Conservation (phyloP, 176 grass and related monocot genomes). For the Tuctoria greenei region DNA sequence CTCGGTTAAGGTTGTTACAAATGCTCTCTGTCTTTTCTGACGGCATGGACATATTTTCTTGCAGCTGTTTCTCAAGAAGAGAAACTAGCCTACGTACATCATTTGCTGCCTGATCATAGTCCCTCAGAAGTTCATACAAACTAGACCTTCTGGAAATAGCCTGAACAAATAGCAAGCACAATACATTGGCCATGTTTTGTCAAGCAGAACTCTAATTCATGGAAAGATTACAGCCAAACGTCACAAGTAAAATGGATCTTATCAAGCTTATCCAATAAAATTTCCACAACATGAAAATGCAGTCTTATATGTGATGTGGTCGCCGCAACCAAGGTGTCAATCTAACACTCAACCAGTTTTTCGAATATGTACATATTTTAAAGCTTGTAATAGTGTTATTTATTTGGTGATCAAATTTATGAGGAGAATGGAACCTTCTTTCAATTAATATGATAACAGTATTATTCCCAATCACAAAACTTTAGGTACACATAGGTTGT, state of each 20-base stretch:
- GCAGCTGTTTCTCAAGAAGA: conserved; percentile 74
- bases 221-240: not conserved
- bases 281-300: not conserved
- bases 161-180: conserved; percentile 48
- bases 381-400: conserved; percentile 5
- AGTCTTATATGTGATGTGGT: not conserved
- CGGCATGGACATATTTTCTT: conserved; percentile 47
- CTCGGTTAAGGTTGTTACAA: conserved; percentile 53
- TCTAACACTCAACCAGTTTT: not conserved
- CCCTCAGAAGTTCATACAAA: conserved; percentile 79
- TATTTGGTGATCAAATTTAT: conserved; percentile 17
- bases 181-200: conserved; percentile 14
- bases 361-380: not conserved
- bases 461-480: not conserved
- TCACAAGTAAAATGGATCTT: conserved; percentile 10
- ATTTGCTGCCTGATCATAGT: conserved; percentile 71
- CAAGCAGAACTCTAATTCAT: conserved; percentile 5
- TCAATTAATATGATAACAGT: conserved; percentile 11
- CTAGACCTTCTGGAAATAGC: conserved; percentile 86
- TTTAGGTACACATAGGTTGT: not conserved
- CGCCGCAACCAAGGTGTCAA: not conserved
- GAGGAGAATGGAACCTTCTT: not conserved
- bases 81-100: conserved; percentile 66
- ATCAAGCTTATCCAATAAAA: conserved; percentile 9
- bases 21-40: conserved; percentile 44